Conservation (phyloP, 352 stramenopile species). For the Globisporangium apiculatum region DNA sequence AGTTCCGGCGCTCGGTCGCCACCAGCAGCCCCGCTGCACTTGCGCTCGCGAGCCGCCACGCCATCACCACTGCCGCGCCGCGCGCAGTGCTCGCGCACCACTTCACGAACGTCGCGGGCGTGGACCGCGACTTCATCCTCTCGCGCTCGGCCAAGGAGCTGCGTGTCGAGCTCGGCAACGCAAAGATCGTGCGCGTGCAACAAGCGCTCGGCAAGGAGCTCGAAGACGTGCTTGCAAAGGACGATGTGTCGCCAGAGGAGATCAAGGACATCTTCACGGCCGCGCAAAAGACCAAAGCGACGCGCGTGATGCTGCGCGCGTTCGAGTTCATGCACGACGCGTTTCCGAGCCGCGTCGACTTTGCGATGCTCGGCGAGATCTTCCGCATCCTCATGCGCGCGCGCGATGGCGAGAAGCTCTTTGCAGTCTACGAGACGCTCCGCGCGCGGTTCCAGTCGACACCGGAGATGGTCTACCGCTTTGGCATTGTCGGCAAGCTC, state of each 20-base stretch:
- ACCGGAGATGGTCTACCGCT: constrained; percentile 69
- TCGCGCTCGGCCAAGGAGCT: constrained; percentile 30
- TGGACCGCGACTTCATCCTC: constrained; percentile 40
- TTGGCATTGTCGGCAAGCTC: constrained; percentile 52
- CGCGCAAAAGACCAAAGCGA: constrained; percentile 38
- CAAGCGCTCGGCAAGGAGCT: constrained; percentile 37
- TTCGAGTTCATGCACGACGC: constrained; percentile 40
- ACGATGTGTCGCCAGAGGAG: constrained; percentile 35
- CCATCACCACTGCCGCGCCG: neutral
- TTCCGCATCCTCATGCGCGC: constrained; percentile 44
- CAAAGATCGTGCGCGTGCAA: constrained; percentile 24
- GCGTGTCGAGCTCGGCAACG: constrained; percentile 24
- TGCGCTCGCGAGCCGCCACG: neutral
- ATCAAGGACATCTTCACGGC: constrained; percentile 49
- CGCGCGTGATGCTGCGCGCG: constrained; percentile 39
- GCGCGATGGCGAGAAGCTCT: constrained; percentile 27
- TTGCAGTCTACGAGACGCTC: constrained; percentile 38
- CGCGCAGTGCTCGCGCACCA: constrained; percentile 1
- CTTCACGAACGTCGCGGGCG: constrained; percentile 36
- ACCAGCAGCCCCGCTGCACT: neutral
- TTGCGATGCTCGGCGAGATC: constrained; percentile 54
- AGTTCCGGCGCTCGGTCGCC: constrained; percentile 22
- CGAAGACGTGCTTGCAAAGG: constrained; percentile 17
- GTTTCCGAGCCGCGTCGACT: constrained; percentile 40
- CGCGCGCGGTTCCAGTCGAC: constrained; percentile 34